These are phyloP conservation scores for Acacia crassicarpa DNA, from an alignment of 306 rosid species.

Conservation along the genomic window DNA sequence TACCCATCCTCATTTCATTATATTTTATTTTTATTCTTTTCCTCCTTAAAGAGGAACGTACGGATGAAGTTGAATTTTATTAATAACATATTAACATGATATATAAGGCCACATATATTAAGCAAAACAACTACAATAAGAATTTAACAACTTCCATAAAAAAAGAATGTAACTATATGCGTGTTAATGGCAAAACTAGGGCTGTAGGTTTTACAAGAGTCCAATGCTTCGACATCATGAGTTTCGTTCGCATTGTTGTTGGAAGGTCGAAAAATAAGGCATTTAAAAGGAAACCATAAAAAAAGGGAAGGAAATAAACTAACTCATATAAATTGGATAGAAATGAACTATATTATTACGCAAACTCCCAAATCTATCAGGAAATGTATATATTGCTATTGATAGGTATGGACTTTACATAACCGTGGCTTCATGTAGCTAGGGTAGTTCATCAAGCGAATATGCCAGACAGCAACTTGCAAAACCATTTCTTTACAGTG, in stretches of 20 bases:
- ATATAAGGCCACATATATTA: neutral
- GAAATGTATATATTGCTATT: neutral
- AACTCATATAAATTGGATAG: neutral
- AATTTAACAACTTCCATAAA: neutral
- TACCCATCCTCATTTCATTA: neutral
- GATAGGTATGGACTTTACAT: neutral
- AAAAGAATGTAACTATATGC: neutral
- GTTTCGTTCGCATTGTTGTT: neutral
- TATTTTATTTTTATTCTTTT: neutral
- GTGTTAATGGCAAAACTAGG: neutral
- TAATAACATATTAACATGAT: neutral
- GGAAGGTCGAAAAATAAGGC: neutral
- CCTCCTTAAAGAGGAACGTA: neutral
- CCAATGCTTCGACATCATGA: neutral
- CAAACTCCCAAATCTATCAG: neutral
- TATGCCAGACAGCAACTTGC: too few relatives aligned
- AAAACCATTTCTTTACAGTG: too few relatives aligned
- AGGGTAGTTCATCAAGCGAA: too few relatives aligned
- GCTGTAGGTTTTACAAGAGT: neutral
- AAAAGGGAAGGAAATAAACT: neutral
- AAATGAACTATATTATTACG: neutral
- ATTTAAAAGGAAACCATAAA: neutral
- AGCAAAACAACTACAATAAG: neutral
- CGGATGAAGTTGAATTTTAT: neutral
- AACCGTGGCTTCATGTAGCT: too few relatives aligned